These are phyloP conservation scores for Pseudoperonospora humuli DNA, from an alignment of 352 stramenopile genomes.

Conservation along the genomic window DNA sequence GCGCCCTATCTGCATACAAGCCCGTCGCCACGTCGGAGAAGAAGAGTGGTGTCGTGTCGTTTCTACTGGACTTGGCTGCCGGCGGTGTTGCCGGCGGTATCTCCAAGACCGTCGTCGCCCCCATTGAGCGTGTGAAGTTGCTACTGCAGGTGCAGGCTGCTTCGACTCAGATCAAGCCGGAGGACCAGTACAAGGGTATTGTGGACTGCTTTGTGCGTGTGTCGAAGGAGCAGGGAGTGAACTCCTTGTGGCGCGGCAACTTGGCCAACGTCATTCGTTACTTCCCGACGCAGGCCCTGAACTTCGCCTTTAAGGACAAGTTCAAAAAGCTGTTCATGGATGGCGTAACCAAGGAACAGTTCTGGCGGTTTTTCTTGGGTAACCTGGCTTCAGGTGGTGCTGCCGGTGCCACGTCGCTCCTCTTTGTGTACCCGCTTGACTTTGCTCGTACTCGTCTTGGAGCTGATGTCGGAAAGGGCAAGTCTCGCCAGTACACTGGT, in stretches of 20 bases:
- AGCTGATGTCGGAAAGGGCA: slow-evolving; percentile 95
- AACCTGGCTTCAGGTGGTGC: slow-evolving; percentile 97
- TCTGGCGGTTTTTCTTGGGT: slow-evolving; percentile 96
- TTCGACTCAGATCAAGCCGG: slow-evolving; percentile 86
- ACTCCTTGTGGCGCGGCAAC: slow-evolving; percentile 89
- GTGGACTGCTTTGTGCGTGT: slow-evolving; percentile 87
- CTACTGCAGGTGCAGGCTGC: slow-evolving; percentile 88
- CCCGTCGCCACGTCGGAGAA: slow-evolving; percentile 72
- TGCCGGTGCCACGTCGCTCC: slow-evolving; percentile 93
- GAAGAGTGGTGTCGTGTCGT: slow-evolving; percentile 45
- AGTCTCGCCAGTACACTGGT: slow-evolving; percentile 96
- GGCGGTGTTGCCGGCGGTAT: slow-evolving; percentile 83
- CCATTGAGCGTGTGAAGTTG: slow-evolving; percentile 89
- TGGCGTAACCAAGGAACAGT: slow-evolving; percentile 92
- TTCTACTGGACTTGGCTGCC: slow-evolving; percentile 78
- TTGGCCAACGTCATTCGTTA: slow-evolving; percentile 90
- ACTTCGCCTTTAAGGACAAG: slow-evolving; percentile 93
- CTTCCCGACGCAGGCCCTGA: slow-evolving; percentile 89
- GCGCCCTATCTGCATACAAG: slow-evolving; percentile 69
- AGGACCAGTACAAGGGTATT: slow-evolving; percentile 90
- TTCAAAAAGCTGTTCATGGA: slow-evolving; percentile 88
- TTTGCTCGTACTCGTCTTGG: slow-evolving; percentile 98
- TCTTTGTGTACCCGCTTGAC: slow-evolving; percentile 97
- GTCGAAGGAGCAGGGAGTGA: slow-evolving; percentile 81
- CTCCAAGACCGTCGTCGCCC: slow-evolving; percentile 88